Conservation (phyloP, 2,329 filamentous ascomycete genomes). For the Ascochyta pisi region DNA sequence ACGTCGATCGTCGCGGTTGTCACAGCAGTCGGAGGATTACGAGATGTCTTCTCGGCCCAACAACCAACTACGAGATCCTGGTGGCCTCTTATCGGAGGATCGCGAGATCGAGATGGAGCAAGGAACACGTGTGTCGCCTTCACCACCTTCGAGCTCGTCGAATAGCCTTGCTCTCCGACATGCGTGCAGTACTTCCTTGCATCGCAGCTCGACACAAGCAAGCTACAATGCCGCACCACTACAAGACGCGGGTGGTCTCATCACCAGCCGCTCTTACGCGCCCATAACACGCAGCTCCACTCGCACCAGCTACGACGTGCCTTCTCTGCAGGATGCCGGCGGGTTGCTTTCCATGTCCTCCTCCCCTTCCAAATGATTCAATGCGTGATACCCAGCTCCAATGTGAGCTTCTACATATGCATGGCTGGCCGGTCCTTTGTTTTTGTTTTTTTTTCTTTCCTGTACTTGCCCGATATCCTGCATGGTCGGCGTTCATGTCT, state of each 20-base stretch:
- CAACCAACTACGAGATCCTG: constrained; percentile 36
- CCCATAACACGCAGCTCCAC: constrained; percentile 32
- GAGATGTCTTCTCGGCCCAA: constrained; percentile 34
- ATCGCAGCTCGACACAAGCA: constrained; percentile 31
- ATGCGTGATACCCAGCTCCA: constrained; percentile 44
- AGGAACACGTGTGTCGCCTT: constrained; percentile 17
- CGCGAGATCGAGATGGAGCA: constrained; percentile 28
- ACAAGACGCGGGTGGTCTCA: constrained; percentile 41
- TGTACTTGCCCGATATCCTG: constrained; percentile 28
- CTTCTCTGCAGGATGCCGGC: constrained; percentile 43
- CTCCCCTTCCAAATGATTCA: constrained; percentile 22
- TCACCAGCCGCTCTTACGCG: constrained; percentile 20
- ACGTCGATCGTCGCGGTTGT: constrained; percentile 42
- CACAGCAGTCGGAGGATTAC: constrained; percentile 44
- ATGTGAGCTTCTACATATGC: constrained; percentile 28
- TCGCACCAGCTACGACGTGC: constrained; percentile 31
- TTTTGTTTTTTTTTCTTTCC: constrained; percentile 8
- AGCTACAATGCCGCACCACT: constrained; percentile 36
- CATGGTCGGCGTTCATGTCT: constrained; percentile 26
- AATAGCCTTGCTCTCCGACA: constrained; percentile 17
- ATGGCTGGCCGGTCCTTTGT: constrained; percentile 28
- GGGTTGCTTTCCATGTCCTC: constrained; percentile 37
- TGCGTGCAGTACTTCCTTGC: constrained; percentile 17
- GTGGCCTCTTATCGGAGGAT: constrained; percentile 35
- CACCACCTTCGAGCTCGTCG: constrained; percentile 26